Base-by-base conservation (phyloP, 2,329 filamentous ascomycete genomes). In the Fusarium sp. region DNA sequence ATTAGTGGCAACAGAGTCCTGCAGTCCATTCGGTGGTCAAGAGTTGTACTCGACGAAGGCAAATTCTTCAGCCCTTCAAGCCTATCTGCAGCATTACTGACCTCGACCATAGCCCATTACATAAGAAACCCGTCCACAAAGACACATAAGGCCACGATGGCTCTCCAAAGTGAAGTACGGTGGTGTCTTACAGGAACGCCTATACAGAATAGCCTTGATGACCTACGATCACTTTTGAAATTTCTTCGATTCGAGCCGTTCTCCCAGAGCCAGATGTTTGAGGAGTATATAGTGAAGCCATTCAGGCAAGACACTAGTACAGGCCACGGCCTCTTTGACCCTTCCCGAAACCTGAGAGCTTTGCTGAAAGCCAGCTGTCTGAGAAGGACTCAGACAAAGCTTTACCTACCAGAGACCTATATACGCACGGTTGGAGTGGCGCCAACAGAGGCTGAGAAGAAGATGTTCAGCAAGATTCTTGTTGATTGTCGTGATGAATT, bases 1-100 rank as follows among this genome's bases (percentile, higher is more conserved):
- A n/a, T 4, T 1, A 50, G 13, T 0, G n/a, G 5, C 0, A 25
- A 14, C 0, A 18, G 6, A 0, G 13, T 48, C 1, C 1, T 65
- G 0, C 8, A 13, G 1, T 51, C 50, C 1, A 23, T 63, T 0
- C 8, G 14, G 0, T 65, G 62, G 61, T 45, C 21, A 0, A 34
- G 62, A 0, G 0, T 63, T 7, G 62, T 65, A 0, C 52, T 65
- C 0, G 62, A 65, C 14, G 62, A 65, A 44, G 62, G 58, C 0
- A 39, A 45, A 4, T 1, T 31, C 2, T 1, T 7, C 30, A 31
- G 4, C 3, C 30, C 0, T 16, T 3, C 7, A 3, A 14, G 30
- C 7, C 7, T 31, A 2, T 14, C 30, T 14, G 2, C 30, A 31
- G 4, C 8, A 9, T 1, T 1, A 23, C 42, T 49, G 1, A 58